Evolutionary conservation across 306 rosid species (phyloP).

Genomic region (Mucuna pruriens): DNA sequence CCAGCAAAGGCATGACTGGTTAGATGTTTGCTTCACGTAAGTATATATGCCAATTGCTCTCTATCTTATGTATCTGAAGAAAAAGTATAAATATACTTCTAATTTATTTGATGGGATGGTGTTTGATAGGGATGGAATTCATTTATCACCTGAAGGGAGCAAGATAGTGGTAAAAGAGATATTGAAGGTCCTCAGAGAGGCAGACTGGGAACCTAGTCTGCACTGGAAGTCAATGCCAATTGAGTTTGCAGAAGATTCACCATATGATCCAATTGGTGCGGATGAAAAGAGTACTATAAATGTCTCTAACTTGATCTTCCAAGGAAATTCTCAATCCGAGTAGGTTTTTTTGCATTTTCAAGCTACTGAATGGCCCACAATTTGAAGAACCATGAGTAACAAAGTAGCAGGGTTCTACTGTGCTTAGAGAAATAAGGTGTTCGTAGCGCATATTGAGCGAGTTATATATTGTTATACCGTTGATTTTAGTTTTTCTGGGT

Average conservation of each 20-base stretch:
- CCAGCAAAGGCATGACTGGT: constrained; percentile 69
- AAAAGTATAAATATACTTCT: background rate
- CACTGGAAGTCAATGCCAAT: constrained; percentile 61
- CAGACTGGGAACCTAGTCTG: constrained; percentile 78
- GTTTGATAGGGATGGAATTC: constrained; percentile 76
- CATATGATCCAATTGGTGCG: constrained; percentile 40
- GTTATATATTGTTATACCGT: too few species aligned
- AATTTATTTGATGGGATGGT: background rate
- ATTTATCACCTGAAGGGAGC: constrained; percentile 71
- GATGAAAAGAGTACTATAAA: constrained; percentile 49
- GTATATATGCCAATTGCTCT: constrained; percentile 33
- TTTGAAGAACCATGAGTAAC: background rate
- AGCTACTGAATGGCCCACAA: background rate
- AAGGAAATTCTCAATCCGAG: constrained; percentile 21
- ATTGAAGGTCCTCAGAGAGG: constrained; percentile 57
- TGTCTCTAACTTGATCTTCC: constrained; percentile 8
- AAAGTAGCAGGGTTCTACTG: background rate
- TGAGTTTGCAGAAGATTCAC: constrained; percentile 64
- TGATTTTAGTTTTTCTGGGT: too few species aligned
- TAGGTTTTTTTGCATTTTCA: background rate
- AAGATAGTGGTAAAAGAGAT: constrained; percentile 72
- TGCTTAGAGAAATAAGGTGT: background rate
- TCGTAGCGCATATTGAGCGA: background rate
- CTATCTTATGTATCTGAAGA: background rate
- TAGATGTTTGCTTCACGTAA: constrained; percentile 67